These are phyloP conservation scores for Cryptosporidium canis DNA, from an alignment of 169 alveolate species.

Conservation along the genomic window DNA sequence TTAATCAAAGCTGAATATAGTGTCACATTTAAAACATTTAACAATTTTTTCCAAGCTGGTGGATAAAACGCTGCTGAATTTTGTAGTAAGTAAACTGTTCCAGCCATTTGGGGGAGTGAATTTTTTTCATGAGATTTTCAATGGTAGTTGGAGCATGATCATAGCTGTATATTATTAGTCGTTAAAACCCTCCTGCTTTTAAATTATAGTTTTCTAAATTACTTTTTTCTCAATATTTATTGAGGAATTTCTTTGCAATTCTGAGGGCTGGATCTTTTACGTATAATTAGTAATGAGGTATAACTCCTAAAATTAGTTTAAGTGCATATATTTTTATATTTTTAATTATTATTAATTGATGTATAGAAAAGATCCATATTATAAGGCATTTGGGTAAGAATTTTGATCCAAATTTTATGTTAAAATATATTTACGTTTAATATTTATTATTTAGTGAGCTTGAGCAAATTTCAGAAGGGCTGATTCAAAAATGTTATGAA, in stretches of 20 bases:
- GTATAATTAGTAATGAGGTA: background rate
- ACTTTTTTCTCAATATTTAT: background rate
- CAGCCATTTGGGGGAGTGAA: conserved; percentile 2
- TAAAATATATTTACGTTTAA: background rate
- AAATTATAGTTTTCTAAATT: too few relatives aligned
- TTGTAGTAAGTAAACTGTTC: conserved; percentile 12
- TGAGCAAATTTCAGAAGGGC: conserved; percentile 2
- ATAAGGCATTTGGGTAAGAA: conserved; percentile 53
- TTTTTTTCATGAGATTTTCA: background rate
- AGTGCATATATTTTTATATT: background rate
- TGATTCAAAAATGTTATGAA: background rate
- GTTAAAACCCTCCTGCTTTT: background rate
- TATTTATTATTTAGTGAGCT: conserved; percentile 23
- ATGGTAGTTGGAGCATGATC: background rate
- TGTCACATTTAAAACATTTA: background rate
- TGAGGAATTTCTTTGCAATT: background rate
- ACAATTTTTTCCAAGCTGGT: background rate
- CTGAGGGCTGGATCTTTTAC: background rate
- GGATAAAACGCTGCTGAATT: background rate
- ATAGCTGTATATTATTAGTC: background rate
- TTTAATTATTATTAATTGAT: background rate
- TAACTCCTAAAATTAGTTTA: background rate
- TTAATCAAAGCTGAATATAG: background rate
- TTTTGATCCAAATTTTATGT: background rate
- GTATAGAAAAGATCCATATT: conserved; percentile 43